These are phyloP conservation scores for Suhomyces kilbournensis DNA, from an alignment of 805 yeast species.

Conservation along the genomic window DNA sequence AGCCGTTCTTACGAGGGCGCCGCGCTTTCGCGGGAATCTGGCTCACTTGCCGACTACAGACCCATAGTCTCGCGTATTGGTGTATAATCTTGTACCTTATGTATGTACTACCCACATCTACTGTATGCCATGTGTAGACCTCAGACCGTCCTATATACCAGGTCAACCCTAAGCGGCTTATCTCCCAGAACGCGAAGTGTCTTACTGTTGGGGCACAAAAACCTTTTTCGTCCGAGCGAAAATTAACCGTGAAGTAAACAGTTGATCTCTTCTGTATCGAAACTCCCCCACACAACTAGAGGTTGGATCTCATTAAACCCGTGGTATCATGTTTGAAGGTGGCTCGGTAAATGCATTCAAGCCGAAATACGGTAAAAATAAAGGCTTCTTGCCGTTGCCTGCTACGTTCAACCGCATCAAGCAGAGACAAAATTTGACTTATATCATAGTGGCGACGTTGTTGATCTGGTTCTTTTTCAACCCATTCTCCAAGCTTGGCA, in stretches of 20 bases:
- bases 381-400: constrained; percentile 27
- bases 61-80: not conserved
- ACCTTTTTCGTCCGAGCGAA: not conserved
- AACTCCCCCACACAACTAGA: not conserved
- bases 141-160: no score
- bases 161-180: not conserved
- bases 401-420: constrained; percentile 22
- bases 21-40: not conserved
- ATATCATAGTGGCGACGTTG: constrained; percentile 13
- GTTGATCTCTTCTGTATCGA: not conserved
- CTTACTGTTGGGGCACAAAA: not conserved
- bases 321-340: constrained; percentile 1
- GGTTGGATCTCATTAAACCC: not conserved
- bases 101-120: not conserved
- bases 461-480: constrained; percentile 20
- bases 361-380: constrained; percentile 24
- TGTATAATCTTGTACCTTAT: not conserved
- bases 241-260: not conserved
- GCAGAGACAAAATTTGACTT: constrained; percentile 13
- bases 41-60: not conserved
- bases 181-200: not conserved
- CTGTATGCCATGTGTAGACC: no score
- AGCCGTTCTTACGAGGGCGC: not conserved
- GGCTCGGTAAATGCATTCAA: constrained; percentile 18
- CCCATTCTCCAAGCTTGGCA: constrained; percentile 13